Evolutionary conservation across 257 asterid species (phyloP).

Genomic region (Rhazya stricta): DNA sequence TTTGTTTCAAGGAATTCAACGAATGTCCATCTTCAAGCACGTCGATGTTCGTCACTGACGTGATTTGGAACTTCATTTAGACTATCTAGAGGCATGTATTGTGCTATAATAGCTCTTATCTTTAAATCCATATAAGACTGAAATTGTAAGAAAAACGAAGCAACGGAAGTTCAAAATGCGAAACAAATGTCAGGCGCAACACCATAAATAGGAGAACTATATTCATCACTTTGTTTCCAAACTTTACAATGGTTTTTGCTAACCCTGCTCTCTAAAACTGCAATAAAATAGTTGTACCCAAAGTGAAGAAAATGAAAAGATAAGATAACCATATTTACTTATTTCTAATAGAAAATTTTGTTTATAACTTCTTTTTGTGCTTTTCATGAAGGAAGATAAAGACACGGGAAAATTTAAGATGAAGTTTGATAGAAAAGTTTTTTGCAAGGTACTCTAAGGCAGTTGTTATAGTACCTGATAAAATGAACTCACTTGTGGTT

Average conservation of each 20-base stretch:
- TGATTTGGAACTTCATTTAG: constrained; percentile 71
- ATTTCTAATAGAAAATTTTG: neutral
- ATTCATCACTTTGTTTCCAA: too few relatives aligned
- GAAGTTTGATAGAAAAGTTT: too few relatives aligned
- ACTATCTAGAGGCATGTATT: constrained; percentile 87
- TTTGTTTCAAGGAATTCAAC: constrained; percentile 1
- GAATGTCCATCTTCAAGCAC: constrained; percentile 35
- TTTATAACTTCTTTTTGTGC: neutral
- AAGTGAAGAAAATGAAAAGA: neutral
- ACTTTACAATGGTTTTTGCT: too few relatives aligned
- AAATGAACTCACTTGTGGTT: too few relatives aligned
- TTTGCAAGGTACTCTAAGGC: too few relatives aligned
- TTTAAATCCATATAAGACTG: constrained; percentile 93
- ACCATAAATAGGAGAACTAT: too few relatives aligned
- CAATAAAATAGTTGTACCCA: neutral
- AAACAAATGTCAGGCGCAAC: neutral
- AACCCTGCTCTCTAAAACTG: too few relatives aligned
- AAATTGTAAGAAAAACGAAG: constrained; percentile 15
- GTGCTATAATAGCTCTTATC: constrained; percentile 94
- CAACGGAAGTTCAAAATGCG: neutral
- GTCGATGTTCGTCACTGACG: constrained; percentile 42
- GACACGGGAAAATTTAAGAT: neutral
- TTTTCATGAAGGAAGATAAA: neutral
- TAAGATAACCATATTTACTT: neutral
- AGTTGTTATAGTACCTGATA: too few relatives aligned